phyloP scores from a whole-genome alignment of 139 green algal genomes.

The Micractinium conductrix region DNA sequence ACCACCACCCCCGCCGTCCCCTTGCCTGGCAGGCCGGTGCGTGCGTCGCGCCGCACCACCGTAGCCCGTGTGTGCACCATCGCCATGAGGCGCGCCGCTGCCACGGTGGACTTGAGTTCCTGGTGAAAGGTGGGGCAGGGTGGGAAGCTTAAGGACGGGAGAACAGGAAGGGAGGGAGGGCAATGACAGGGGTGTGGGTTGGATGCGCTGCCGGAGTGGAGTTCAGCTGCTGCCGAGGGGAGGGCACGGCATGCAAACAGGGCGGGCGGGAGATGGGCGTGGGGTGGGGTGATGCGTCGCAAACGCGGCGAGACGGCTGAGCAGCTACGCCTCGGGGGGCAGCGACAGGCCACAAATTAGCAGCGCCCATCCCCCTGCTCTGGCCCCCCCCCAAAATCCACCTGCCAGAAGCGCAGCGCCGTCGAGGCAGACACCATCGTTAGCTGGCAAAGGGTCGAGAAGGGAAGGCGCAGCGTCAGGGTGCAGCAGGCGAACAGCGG shows the following conservation, averaged over 20 bases:
- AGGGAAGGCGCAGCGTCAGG: too few species aligned
- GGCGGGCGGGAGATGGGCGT: neutral
- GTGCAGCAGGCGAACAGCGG: too few species aligned
- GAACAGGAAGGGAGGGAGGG: neutral
- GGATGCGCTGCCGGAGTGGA: too few species aligned
- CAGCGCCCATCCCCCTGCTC: neutral
- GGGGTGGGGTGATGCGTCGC: neutral
- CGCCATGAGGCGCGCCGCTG: neutral
- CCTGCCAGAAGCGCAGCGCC: constrained; percentile 27
- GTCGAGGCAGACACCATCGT: neutral
- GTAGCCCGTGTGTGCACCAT: neutral
- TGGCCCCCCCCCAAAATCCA: neutral
- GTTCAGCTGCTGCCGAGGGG: too few species aligned
- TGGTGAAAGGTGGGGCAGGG: too few species aligned
- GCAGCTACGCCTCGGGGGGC: too few species aligned
- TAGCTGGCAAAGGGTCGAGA: too few species aligned
- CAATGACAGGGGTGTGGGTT: neutral
- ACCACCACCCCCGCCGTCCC: neutral
- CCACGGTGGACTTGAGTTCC: constrained; percentile 12
- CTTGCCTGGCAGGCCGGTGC: constrained; percentile 2
- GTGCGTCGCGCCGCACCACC: neutral
- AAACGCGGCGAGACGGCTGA: neutral
- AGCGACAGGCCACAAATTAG: neutral
- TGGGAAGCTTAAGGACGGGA: too few species aligned
- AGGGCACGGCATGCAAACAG: neutral